Evolutionary conservation across 352 stramenopile genomes (phyloP), one percentile per base, ranked within the genome.

Genomic region (Elongisporangium anandrum): DNA sequence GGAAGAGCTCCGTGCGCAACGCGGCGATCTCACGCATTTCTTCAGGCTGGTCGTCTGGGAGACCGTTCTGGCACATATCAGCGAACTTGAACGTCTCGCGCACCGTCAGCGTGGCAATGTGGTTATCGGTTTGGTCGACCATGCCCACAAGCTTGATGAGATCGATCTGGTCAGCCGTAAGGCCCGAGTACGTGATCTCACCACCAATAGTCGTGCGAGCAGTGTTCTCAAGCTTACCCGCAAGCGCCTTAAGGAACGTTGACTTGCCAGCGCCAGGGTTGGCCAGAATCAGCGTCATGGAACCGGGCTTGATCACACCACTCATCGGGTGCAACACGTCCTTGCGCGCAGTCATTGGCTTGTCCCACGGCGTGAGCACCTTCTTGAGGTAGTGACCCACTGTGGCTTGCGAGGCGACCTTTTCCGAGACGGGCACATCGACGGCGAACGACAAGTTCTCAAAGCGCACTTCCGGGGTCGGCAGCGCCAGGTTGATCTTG

Each of bases 21-120:
- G 88, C 63, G 2, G 77, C 80, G 29, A 87, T 90, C 22, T 87
- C 69, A 23, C 83, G 75, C 45, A 96, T 63, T 61, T 96, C 76
- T 52, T 95, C 67, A 17, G 88, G 64, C 56, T 87, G 77, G 56
- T 82, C 65, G 12, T 86, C 64, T 1, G 80, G 75, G 0, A 54
- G 61, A 5, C 72, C 71, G 51, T 87, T 93, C 54, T 95, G 85
- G 63, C 87, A 97, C 70, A 97, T 85, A 63, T 96, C 96, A n/a
- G 95, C 88, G 72, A 99, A 98, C 57, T 93, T 75, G 58, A 80
- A 73, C 34, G 67, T 80, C 41, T 99, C 95, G 20, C 90, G 77
- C 0, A 99, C 96, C 4, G 94, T 98, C 13, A 98, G 69, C 21
- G 90, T 85, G 7, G 95, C 75, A 39, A 91, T 79, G 81, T 99